Evolutionary conservation across 306 rosid species (phyloP).

Genomic region (Cicer pinnatifidum): DNA sequence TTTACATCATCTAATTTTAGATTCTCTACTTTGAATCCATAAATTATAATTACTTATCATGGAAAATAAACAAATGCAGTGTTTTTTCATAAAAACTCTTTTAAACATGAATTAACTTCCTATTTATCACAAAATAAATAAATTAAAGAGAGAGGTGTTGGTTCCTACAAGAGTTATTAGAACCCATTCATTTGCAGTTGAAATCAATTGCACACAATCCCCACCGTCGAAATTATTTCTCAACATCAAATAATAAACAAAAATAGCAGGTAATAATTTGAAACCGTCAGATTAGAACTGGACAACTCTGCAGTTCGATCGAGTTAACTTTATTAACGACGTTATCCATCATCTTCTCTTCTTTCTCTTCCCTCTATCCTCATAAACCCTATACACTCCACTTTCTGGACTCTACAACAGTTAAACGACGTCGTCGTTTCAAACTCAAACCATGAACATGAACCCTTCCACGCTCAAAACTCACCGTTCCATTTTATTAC

Average conservation of each 20-base stretch:
- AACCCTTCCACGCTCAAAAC: constrained; percentile 63
- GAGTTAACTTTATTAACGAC: neutral
- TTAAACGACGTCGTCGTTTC: constrained; percentile 57
- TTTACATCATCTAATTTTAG: too few relatives aligned
- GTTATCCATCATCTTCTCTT: neutral
- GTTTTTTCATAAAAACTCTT: too few relatives aligned
- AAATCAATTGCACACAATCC: neutral
- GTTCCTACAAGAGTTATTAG: too few relatives aligned
- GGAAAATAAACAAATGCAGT: too few relatives aligned
- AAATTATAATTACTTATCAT: too few relatives aligned
- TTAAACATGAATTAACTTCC: too few relatives aligned
- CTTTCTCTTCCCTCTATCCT: constrained; percentile 40
- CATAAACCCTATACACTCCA: constrained; percentile 58
- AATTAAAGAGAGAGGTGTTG: too few relatives aligned
- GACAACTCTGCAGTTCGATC: neutral
- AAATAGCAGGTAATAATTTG: neutral
- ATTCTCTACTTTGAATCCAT: too few relatives aligned
- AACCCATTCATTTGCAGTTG: neutral
- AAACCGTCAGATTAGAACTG: constrained; percentile 22
- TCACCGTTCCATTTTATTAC: constrained; percentile 48
- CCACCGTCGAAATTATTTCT: neutral
- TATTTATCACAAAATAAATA: too few relatives aligned
- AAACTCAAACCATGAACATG: constrained; percentile 52
- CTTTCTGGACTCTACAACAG: constrained; percentile 12
- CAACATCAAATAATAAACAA: neutral